These are phyloP conservation scores for Miamiensis avidus DNA, from an alignment of 169 alveolate species.

Conservation along the genomic window DNA sequence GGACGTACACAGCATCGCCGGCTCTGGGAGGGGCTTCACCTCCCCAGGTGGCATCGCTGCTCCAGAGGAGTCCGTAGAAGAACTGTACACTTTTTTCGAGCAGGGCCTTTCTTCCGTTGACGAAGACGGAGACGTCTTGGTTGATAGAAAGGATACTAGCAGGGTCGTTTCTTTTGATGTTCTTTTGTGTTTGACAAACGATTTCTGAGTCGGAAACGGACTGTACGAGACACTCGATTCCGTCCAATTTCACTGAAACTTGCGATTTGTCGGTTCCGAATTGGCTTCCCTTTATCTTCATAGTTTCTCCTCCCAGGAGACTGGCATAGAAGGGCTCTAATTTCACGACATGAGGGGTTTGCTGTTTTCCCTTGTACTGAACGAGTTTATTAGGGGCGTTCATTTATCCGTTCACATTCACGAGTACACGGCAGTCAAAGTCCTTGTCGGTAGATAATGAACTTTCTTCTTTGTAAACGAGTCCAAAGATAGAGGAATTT, in stretches of 20 bases:
- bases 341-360: background rate
- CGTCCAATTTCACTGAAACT: background rate
- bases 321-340: background rate
- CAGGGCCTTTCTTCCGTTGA: background rate
- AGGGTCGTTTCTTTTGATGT: background rate
- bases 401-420: background rate
- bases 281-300: background rate
- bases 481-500: background rate
- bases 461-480: background rate
- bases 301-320: background rate
- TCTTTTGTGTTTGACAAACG: background rate
- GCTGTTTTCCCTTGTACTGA: too few species aligned
- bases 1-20: slow-evolving; percentile 70
- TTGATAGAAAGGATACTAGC: too few species aligned
- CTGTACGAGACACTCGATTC: background rate
- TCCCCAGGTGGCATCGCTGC: slow-evolving; percentile 74
- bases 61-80: slow-evolving; percentile 66
- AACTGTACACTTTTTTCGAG: background rate
- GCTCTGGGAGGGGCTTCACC: slow-evolving; percentile 73
- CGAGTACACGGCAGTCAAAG: background rate
- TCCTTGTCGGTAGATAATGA: background rate
- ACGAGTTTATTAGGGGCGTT: too few species aligned
- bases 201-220: background rate
- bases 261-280: background rate
- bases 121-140: background rate